phyloP scores from a whole-genome alignment of 140 eudicot species.

The Oenanthe javanica region DNA sequence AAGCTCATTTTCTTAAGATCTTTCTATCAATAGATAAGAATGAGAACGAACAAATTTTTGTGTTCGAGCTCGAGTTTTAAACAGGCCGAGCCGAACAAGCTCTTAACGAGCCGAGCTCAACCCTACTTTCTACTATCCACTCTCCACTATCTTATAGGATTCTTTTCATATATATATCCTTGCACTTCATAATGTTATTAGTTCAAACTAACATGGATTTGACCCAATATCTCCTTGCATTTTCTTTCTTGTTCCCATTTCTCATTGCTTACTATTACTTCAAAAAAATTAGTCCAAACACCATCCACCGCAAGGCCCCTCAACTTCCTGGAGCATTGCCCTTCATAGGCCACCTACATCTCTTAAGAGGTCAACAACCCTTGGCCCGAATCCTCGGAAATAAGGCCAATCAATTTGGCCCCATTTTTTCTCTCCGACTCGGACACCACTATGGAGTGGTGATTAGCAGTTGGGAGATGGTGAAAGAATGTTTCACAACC shows the following conservation, averaged over 20 bases:
- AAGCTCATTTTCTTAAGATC: too few relatives aligned
- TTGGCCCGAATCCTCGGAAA: conserved; percentile 47
- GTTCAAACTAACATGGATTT: not conserved
- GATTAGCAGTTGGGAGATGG: conserved; percentile 46
- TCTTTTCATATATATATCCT: too few relatives aligned
- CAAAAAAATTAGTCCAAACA: not conserved
- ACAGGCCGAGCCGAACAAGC: too few relatives aligned
- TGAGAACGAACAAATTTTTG: too few relatives aligned
- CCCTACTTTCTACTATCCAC: too few relatives aligned
- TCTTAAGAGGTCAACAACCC: conserved; percentile 25
- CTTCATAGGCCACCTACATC: conserved; percentile 53
- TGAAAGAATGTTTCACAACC: conserved; percentile 55
- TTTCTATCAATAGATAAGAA: too few relatives aligned
- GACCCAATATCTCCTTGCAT: not conserved
- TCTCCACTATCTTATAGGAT: too few relatives aligned
- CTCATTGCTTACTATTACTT: conserved; percentile 1
- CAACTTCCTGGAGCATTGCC: conserved; percentile 60
- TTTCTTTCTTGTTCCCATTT: not conserved
- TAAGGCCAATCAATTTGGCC: conserved; percentile 51
- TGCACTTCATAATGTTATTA: too few relatives aligned
- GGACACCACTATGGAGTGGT: conserved; percentile 50
- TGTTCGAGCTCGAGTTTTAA: too few relatives aligned
- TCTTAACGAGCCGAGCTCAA: too few relatives aligned
- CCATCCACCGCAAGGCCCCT: conserved; percentile 25
- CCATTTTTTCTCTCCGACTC: conserved; percentile 42